These are phyloP conservation scores for Hypoxylon sp. DNA, from an alignment of 2,329 filamentous ascomycete genomes.

Conservation along the genomic window DNA sequence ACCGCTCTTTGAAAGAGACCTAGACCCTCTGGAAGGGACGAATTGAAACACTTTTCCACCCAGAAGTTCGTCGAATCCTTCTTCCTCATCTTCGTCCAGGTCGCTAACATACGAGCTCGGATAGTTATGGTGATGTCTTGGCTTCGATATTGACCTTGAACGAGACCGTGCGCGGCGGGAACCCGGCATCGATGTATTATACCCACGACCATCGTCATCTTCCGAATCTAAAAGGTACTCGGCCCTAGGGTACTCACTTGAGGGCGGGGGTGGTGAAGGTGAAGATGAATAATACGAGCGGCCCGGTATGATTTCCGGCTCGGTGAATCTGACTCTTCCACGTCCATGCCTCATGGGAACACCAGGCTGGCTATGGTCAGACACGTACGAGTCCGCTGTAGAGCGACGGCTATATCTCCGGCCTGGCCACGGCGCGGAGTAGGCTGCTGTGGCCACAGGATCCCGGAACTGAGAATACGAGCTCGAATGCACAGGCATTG, in stretches of 20 bases:
- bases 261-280: slow-evolving; percentile 3
- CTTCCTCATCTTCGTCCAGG: slow-evolving; percentile 25
- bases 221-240: slow-evolving; percentile 8
- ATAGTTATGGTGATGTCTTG: neutral
- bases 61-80: slow-evolving; percentile 30
- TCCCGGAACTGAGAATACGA: slow-evolving; percentile 7
- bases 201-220: neutral
- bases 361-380: slow-evolving; percentile 9
- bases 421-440: neutral
- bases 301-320: slow-evolving; percentile 4
- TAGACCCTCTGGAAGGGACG: slow-evolving; percentile 27
- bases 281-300: slow-evolving; percentile 14
- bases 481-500: slow-evolving; percentile 1
- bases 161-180: slow-evolving; percentile 20
- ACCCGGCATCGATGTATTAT: neutral
- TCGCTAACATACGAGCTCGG: slow-evolving; percentile 17
- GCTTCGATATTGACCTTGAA: slow-evolving; percentile 20
- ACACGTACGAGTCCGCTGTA: slow-evolving; percentile 20
- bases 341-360: slow-evolving; percentile 4
- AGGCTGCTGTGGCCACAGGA: neutral
- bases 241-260: neutral
- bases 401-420: slow-evolving; percentile 14
- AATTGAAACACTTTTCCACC: slow-evolving; percentile 36
- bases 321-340: slow-evolving; percentile 26
- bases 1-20: slow-evolving; percentile 21